phyloP scores from a whole-genome alignment of 129 eudicot genomes.

The Lactuca saligna region DNA sequence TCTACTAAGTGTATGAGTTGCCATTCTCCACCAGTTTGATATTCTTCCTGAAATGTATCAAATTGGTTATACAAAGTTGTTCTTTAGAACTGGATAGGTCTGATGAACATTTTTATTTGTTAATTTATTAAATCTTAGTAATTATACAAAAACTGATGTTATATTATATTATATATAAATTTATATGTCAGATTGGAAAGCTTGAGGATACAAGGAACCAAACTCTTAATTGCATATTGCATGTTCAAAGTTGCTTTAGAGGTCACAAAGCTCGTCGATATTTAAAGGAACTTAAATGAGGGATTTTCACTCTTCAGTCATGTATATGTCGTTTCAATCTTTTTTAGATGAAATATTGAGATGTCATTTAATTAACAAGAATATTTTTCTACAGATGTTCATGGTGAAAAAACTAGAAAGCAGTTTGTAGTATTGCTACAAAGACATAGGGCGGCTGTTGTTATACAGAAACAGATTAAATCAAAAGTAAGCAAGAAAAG shows the following conservation, averaged over 20 bases:
- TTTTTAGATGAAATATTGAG: neutral
- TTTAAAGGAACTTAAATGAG: constrained; percentile 51
- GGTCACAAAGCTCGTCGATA: constrained; percentile 84
- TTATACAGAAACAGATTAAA: constrained; percentile 72
- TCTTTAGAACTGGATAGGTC: constrained; percentile 96
- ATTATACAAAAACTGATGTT: too few relatives aligned
- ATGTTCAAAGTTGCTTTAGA: constrained; percentile 95
- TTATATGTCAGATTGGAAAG: constrained; percentile 65
- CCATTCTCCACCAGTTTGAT: constrained; percentile 66
- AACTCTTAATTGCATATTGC: constrained; percentile 87
- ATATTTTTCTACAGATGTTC: constrained; percentile 48
- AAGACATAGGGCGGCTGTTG: constrained; percentile 77
- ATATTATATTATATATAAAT: too few relatives aligned
- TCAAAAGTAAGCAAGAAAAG: constrained; percentile 43
- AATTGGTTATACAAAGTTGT: constrained; percentile 68
- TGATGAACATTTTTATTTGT: neutral
- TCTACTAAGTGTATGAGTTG: constrained; percentile 82
- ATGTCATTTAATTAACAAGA: neutral
- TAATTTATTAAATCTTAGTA: too few relatives aligned
- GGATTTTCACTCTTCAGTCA: constrained; percentile 73
- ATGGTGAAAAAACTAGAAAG: constrained; percentile 80
- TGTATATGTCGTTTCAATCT: constrained; percentile 37
- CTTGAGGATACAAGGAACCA: constrained; percentile 98
- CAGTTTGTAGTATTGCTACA: constrained; percentile 56
- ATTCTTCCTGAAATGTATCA: too few relatives aligned